Evolutionary conservation across 495 filamentous ascomycete genomes (phyloP).

Genomic region (Trichoderma gamsii): DNA sequence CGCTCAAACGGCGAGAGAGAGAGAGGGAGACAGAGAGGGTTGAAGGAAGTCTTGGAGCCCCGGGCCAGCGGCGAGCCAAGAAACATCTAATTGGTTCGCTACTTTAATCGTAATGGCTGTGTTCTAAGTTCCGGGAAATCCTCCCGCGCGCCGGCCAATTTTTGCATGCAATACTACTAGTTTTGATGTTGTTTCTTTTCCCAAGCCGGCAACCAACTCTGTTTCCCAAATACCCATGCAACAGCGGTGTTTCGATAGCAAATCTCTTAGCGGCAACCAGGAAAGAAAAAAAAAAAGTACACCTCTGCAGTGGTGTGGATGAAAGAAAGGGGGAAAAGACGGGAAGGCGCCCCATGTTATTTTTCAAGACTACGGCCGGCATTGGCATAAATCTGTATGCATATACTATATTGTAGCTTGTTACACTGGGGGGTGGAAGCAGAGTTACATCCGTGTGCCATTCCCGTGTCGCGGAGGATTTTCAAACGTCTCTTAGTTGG

Average conservation of each 20-base stretch:
- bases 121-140: no score
- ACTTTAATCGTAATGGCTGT: not conserved
- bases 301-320: not conserved
- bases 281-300: not conserved
- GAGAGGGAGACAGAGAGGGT: not conserved
- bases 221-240: not conserved
- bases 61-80: not conserved
- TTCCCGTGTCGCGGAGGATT: not conserved
- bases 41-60: not conserved
- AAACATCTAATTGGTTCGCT: not conserved
- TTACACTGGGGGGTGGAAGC: not conserved
- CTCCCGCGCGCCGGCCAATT: no score
- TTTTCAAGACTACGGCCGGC: not conserved
- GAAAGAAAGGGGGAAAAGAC: not conserved
- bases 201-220: not conserved
- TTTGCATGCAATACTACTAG: no score
- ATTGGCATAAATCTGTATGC: not conserved
- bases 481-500: not conserved
- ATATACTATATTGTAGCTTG: not conserved
- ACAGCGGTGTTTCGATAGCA: not conserved
- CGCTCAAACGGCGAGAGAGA: not conserved
- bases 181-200: no score
- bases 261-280: not conserved
- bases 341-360: not conserved
- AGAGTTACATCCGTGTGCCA: slow-evolving; percentile 4